A percentile compares a stretch with the other conserved stretches of the same genome.
These are phyloP conservation scores for Fusarium sp. DNA, from an alignment of 2,329 filamentous ascomycete species.

Conservation along the genomic window DNA sequence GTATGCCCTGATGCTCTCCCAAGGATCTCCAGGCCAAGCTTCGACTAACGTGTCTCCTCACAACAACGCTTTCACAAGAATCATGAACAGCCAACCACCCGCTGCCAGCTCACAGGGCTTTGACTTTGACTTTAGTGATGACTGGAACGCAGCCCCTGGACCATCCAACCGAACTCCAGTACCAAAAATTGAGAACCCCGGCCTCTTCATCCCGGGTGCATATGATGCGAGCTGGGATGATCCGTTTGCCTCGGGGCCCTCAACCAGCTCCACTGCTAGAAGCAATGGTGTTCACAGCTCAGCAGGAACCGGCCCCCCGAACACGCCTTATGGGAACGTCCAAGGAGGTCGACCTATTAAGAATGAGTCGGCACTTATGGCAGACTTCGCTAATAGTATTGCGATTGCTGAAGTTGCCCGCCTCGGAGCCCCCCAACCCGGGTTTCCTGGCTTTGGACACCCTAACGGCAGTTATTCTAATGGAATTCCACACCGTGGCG, in stretches of 20 bases:
- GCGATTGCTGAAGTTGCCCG: conserved; percentile 1
- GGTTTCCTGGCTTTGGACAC: conserved; percentile 8
- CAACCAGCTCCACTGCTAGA: not conserved
- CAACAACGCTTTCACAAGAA: conserved; percentile 41
- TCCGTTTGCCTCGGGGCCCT: not conserved
- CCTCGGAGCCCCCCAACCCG: conserved; percentile 15
- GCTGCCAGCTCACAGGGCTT: conserved; percentile 2
- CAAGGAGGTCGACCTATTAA: not conserved
- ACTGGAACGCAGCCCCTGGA: not conserved
- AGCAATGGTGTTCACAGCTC: not conserved
- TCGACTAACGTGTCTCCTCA: conserved; percentile 9
- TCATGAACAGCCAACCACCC: conserved; percentile 47
- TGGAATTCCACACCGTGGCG: not conserved
- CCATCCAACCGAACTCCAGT: conserved; percentile 1
- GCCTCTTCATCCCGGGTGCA: conserved; percentile 30
- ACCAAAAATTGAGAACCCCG: not conserved
- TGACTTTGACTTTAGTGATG: not conserved
- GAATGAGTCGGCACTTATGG: conserved; percentile 14
- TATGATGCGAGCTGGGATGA: conserved; percentile 40
- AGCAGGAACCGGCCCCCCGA: not conserved
- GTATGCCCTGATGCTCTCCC: conserved; percentile 46
- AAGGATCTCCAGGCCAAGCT: conserved; percentile 22
- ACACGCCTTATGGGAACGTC: not conserved
- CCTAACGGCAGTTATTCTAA: not conserved
- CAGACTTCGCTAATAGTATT: conserved; percentile 12